A percentile compares a stretch with the other conserved stretches of the same genome.
Evolutionary conservation across 768 basidiomycete species (phyloP).

Genomic region (Mycena olivaceomarginata): DNA sequence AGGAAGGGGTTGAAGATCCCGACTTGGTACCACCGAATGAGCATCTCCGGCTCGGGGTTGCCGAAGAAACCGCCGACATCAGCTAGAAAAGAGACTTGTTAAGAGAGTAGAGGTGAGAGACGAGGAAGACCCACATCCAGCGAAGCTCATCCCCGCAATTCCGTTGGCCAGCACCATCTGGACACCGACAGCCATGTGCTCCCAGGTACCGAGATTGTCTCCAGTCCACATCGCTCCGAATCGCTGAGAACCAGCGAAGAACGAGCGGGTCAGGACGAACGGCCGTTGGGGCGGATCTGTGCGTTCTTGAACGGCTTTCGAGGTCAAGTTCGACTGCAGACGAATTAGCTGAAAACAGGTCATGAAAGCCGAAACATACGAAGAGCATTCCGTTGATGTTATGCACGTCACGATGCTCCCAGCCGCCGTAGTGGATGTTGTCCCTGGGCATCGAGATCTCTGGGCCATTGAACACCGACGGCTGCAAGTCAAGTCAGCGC

Average conservation of each 20-base stretch:
- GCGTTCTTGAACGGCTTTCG: conserved; percentile 85
- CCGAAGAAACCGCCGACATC: conserved; percentile 99
- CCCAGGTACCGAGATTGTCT: conserved; percentile 98
- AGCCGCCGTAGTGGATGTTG: conserved; percentile 91
- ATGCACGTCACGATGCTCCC: conserved; percentile 99
- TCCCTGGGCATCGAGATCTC: conserved; percentile 88
- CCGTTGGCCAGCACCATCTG: conserved; percentile 95
- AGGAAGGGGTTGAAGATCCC: conserved; percentile 98
- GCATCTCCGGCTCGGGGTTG: conserved; percentile 95
- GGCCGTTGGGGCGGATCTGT: conserved; percentile 88
- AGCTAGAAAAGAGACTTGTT: conserved; percentile 67
- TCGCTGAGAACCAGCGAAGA: conserved; percentile 96
- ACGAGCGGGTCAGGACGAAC: conserved; percentile 96
- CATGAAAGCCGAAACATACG: conserved; percentile 61
- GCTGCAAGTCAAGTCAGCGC: conserved; percentile 66
- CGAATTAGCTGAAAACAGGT: conserved; percentile 6
- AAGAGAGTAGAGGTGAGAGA: background rate
- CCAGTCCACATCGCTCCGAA: conserved; percentile 99
- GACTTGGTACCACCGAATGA: conserved; percentile 97
- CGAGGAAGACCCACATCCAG: conserved; percentile 81
- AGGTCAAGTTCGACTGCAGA: conserved; percentile 84
- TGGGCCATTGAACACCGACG: conserved; percentile 98
- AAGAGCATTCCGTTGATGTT: conserved; percentile 98
- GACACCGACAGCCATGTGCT: conserved; percentile 94
- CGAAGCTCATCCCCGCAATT: conserved; percentile 93